A percentile compares a stretch with the other conserved stretches of the same genome.
Conservation (phyloP, 1,284 basidiomycete species). For the Cutaneotrichosporon mucoides region DNA sequence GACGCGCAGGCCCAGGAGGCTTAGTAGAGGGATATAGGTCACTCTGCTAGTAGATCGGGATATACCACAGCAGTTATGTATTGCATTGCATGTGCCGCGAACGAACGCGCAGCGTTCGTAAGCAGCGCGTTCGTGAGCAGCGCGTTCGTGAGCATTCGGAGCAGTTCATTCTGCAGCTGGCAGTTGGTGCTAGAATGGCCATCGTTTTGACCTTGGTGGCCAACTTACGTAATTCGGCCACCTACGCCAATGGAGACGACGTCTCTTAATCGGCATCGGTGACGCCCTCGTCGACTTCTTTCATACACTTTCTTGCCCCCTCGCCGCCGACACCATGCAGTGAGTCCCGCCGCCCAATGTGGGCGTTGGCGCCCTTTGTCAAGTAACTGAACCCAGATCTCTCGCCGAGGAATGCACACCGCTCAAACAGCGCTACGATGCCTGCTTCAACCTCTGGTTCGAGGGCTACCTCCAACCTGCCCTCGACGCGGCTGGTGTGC, state of each 20-base stretch:
- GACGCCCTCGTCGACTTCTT: not conserved
- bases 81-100: constrained; percentile 2
- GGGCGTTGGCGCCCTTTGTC: not conserved
- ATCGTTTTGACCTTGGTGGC: too few relatives aligned
- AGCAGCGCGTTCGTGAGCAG: too few relatives aligned
- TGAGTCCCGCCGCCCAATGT: not conserved
- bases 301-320: not conserved
- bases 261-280: not conserved
- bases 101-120: too few relatives aligned
- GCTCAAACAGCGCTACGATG: constrained; percentile 81
- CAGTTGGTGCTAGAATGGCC: too few relatives aligned
- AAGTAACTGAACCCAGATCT: constrained; percentile 12
- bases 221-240: not conserved
- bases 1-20: not conserved
- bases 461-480: constrained; percentile 83
- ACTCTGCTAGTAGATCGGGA: too few relatives aligned
- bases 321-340: constrained; percentile 1
- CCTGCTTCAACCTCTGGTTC: constrained; percentile 95
- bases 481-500: constrained; percentile 23
- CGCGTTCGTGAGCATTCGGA: too few relatives aligned
- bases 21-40: not conserved
- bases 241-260: not conserved
- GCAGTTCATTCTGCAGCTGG: too few relatives aligned
- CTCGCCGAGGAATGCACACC: constrained; percentile 66
- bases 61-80: constrained; percentile 1